Conservation (phyloP, 164 flowering plant genomes). For the Vitis labrusca region DNA sequence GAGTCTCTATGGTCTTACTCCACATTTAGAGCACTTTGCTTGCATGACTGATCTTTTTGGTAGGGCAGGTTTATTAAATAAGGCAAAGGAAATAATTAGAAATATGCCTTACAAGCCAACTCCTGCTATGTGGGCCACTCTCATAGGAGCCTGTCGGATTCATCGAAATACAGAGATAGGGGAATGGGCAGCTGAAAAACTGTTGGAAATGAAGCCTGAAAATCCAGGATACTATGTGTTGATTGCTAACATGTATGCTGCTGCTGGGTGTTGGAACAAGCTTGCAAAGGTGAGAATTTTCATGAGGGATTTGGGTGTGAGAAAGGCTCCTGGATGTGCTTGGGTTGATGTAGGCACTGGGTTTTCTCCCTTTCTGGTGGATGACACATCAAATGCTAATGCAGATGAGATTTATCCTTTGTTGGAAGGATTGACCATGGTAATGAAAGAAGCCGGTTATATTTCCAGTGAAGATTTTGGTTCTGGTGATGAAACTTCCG, state of each 20-base stretch:
- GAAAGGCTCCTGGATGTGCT: slow-evolving; percentile 52
- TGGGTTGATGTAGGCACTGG: slow-evolving; percentile 52
- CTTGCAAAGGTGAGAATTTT: slow-evolving; percentile 47
- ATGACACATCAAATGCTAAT: slow-evolving; percentile 35
- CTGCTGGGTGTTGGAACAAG: slow-evolving; percentile 49
- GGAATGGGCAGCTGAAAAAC: slow-evolving; percentile 59
- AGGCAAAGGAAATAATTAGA: slow-evolving; percentile 40
- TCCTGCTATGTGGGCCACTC: slow-evolving; percentile 62
- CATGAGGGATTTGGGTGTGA: slow-evolving; percentile 57
- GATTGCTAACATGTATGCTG: slow-evolving; percentile 64
- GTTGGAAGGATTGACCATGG: slow-evolving; percentile 40
- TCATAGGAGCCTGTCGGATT: slow-evolving; percentile 49
- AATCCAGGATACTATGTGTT: slow-evolving; percentile 57
- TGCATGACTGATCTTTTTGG: slow-evolving; percentile 70
- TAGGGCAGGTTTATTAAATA: slow-evolving; percentile 51
- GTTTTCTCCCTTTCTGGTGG: slow-evolving; percentile 45
- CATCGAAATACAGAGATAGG: slow-evolving; percentile 50
- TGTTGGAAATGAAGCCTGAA: slow-evolving; percentile 47
- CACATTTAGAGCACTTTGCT: slow-evolving; percentile 56
- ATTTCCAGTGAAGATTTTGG: slow-evolving; percentile 18
- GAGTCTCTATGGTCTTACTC: slow-evolving; percentile 31
- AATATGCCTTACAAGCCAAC: slow-evolving; percentile 52
- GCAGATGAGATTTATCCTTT: slow-evolving; percentile 31
- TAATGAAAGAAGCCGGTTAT: slow-evolving; percentile 45
- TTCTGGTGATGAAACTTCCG: slow-evolving; percentile 22